Percentiles rank a stretch among this genome's conserved stretches.
Evolutionary conservation across 176 grass and related monocot species (phyloP).

Genomic region (Puya raimondii): DNA sequence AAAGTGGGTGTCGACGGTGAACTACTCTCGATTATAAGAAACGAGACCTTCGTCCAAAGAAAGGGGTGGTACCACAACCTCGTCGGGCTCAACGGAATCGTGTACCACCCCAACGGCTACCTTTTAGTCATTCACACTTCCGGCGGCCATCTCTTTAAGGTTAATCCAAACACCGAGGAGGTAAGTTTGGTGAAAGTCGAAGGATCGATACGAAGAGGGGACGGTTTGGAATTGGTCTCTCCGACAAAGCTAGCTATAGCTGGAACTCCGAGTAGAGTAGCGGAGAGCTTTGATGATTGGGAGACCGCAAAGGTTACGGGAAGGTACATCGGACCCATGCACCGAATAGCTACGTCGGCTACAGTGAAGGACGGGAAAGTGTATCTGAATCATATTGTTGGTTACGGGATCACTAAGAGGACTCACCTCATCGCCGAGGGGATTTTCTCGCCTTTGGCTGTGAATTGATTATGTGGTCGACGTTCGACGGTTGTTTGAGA

Average conservation of each 20-base stretch:
- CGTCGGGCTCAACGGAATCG: slow-evolving; percentile 66
- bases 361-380: slow-evolving; percentile 74
- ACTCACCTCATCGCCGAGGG: slow-evolving; percentile 68
- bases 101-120: slow-evolving; percentile 72
- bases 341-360: slow-evolving; percentile 57
- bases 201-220: slow-evolving; percentile 55
- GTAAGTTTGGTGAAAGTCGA: slow-evolving; percentile 43
- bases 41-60: slow-evolving; percentile 42
- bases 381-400: slow-evolving; percentile 78
- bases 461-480: neutral
- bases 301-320: slow-evolving; percentile 48
- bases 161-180: slow-evolving; percentile 27
- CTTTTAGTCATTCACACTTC: slow-evolving; percentile 79
- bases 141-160: slow-evolving; percentile 70
- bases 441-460: slow-evolving; percentile 34
- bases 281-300: slow-evolving; percentile 86
- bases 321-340: slow-evolving; percentile 47
- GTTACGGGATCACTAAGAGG: slow-evolving; percentile 57
- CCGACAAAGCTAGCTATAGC: slow-evolving; percentile 48
- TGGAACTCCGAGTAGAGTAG: slow-evolving; percentile 48
- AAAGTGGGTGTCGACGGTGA: slow-evolving; percentile 59
- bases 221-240: slow-evolving; percentile 76
- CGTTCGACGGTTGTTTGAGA: too few species aligned
- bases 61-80: slow-evolving; percentile 42
- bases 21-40: slow-evolving; percentile 51